Base-by-base conservation (phyloP, 208 protist genomes). In the Leishmania martiniquensis region DNA sequence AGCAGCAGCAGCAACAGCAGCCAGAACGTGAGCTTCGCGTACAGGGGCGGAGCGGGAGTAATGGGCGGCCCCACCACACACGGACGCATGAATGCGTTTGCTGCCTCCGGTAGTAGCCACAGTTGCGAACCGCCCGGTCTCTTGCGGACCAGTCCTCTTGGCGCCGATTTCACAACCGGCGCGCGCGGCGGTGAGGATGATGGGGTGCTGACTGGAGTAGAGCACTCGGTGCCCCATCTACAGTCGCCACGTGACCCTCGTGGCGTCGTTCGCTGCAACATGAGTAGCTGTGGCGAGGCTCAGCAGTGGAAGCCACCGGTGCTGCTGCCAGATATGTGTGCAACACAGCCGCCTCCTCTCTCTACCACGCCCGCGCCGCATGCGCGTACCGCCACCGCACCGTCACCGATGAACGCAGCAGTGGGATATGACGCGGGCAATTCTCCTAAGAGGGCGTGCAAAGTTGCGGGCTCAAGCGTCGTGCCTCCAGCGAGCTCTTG, bases 251-350 rank as follows among this genome's bases (percentile, higher is more conserved):
- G 9, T 29, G 70, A 20, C 20, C 17, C 15, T 32, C 15, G 45
- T 52, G 37, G 34, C 15, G 1, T 69, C 25, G 54, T 49, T 25
- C 51, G 55, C n/a, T 32, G 51, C 3, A 13, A 44, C 44, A 25
- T 7, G 0, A 34, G 63, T n/a, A 17, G 51, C 22, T 44, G 32
- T 52, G 66, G 73, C 12, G 60, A 66, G 2, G 44, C 22, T 62
- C 60, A 49, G 37, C 59, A 80, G 80, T 84, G 80, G 80, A 79
- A 80, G 52, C 80, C 75, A 9, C 75, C 80, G 54, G 80, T 84
- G 45, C 54, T 80, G 62, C 74, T 84, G 47, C 80, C 80, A 45
- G 80, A 84, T 32, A 84, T 84, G 75, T 66, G 57, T 68, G 29
- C 74, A 1, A 39, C 42, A 49, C 70, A 6, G 49, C 54, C 49